phyloP scores from a whole-genome alignment of 1,139 yeast species.

The Yamadazyma aaseri region DNA sequence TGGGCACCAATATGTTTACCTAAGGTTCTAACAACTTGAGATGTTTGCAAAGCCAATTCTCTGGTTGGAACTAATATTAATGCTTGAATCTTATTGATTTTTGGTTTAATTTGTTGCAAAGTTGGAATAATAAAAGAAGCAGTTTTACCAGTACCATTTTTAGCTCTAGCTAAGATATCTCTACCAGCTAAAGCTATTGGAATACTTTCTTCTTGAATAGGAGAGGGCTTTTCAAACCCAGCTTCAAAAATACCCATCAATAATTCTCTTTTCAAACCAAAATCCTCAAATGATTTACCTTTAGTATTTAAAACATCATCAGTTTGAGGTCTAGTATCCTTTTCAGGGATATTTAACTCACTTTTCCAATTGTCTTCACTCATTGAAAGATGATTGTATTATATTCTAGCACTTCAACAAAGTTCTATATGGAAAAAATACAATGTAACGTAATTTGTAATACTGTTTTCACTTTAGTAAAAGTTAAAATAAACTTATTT shows the following conservation, averaged over 20 bases:
- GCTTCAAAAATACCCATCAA: conserved; percentile 99
- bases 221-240: conserved; percentile 97
- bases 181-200: conserved; percentile 95
- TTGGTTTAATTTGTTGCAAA: conserved; percentile 81
- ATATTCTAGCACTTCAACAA: background rate
- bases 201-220: conserved; percentile 96
- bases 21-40: conserved; percentile 95
- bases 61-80: conserved; percentile 90
- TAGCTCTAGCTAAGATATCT: conserved; percentile 96
- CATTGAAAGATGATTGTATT: conserved; percentile 19
- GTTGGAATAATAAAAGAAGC: conserved; percentile 94
- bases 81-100: conserved; percentile 81
- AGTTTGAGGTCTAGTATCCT: conserved; percentile 91
- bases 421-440: background rate
- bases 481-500: too few relatives aligned
- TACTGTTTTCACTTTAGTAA: too few relatives aligned
- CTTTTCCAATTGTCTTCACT: conserved; percentile 62
- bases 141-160: conserved; percentile 97
- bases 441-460: background rate
- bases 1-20: conserved; percentile 91
- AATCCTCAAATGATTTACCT: conserved; percentile 91
- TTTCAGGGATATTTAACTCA: conserved; percentile 70
- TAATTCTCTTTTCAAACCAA: conserved; percentile 85
- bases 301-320: conserved; percentile 93
- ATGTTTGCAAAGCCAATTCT: conserved; percentile 94